These are phyloP conservation scores for Beauveria brongniartii DNA, from an alignment of 2,329 filamentous ascomycete species.

Conservation along the genomic window DNA sequence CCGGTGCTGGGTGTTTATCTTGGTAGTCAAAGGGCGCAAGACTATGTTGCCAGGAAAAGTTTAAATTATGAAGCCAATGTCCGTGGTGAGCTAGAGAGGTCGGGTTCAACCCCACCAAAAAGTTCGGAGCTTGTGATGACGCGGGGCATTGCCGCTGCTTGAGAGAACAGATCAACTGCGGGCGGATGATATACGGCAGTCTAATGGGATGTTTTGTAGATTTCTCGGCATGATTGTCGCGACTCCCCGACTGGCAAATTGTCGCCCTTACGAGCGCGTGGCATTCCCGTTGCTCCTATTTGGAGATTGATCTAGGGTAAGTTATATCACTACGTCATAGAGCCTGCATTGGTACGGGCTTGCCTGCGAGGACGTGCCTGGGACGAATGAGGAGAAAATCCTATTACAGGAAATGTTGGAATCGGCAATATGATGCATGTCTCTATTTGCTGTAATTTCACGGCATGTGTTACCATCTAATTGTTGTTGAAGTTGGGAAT, in stretches of 20 bases:
- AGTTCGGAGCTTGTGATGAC: neutral
- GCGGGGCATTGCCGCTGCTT: neutral
- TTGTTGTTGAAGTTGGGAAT: neutral
- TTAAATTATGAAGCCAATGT: neutral
- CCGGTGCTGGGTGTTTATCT: neutral
- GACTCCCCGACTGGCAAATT: too few species aligned
- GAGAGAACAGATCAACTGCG: neutral
- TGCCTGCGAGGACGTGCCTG: too few species aligned
- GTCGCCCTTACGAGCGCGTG: too few species aligned
- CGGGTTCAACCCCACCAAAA: conserved; percentile 8
- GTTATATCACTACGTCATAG: neutral
- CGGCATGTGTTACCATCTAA: neutral
- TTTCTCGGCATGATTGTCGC: neutral
- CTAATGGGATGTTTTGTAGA: neutral
- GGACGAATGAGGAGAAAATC: neutral
- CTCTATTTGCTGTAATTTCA: neutral
- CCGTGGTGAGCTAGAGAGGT: neutral
- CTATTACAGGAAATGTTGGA: neutral
- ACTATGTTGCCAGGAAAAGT: neutral
- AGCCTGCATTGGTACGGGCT: neutral
- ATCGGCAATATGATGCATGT: neutral
- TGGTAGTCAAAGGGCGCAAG: neutral
- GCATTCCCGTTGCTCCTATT: too few species aligned
- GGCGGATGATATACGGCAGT: neutral
- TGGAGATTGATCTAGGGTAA: neutral